Base-by-base conservation (phyloP, 345 rosid species). In the Litchi chinensis region DNA sequence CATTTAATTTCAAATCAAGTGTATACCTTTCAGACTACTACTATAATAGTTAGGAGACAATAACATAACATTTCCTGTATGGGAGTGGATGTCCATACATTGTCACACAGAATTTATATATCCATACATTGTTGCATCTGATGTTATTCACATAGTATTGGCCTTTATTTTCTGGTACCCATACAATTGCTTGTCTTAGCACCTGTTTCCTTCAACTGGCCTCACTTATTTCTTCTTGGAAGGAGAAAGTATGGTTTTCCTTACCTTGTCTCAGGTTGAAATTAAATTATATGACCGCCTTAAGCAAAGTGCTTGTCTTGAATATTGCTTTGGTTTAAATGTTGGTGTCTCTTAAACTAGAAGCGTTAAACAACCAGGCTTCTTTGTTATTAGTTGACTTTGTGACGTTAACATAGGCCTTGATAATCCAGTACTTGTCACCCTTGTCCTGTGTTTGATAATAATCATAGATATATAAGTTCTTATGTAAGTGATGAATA, bases 251-350 rank as follows among this genome's bases (percentile, higher is more conserved):
- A 28, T 6, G 12, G 39, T 32, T 66, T 16, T 16, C 16, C 69
- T 69, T 21, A 21, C 56, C 56, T 43, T 41, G 21, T 10, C 8
- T 10, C 15, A 8, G 13, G 52, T 44, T 28, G 64, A 54, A 71
- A 56, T 28, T 46, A 37, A 56, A 32, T 39, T 56, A 56, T 72
- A 6, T 39, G 15, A 10, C 24, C 9, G 1, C 16, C 39, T 32
- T n/a, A 39, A 57, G 46, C 66, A 21, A 73, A 73, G 32, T 73
- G 37, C 65, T 37, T 57, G 41, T 16, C 60, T 73, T n/a, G 52
- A 3, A 39, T 59, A 10, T 21, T 5, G 57, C 5, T 39, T 57
- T 21, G 54, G 19, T 56, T 37, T 18, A 54, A 73, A 39, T 59
- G 48, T 73, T 24, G 39, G 37, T 70, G 41, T 50, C 39, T 50